These are phyloP conservation scores for Spathaspora passalidarum DNA, from an alignment of 805 yeast species.

Conservation along the genomic window DNA sequence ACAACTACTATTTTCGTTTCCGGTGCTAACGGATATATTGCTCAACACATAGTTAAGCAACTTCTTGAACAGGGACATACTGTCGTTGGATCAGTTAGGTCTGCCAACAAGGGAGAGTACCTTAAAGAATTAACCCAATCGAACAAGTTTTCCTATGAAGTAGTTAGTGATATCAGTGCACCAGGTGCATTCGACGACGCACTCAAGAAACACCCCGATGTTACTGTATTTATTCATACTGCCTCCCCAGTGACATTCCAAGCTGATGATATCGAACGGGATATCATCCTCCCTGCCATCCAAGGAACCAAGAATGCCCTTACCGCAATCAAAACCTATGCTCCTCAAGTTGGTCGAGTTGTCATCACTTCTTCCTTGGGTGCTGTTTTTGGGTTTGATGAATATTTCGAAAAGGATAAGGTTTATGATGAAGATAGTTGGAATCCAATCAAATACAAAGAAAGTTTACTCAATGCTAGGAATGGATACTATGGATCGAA, in stretches of 20 bases:
- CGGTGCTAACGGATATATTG: constrained; percentile 55
- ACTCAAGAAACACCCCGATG: constrained; percentile 20
- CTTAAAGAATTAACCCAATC: constrained; percentile 19
- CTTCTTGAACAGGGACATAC: constrained; percentile 38
- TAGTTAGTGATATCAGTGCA: constrained; percentile 16
- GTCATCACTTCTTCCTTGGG: constrained; percentile 51
- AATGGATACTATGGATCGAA: constrained; percentile 57
- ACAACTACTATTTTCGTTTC: constrained; percentile 38
- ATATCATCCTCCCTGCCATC: constrained; percentile 50
- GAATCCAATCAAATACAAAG: constrained; percentile 51
- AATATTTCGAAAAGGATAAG: constrained; percentile 9
- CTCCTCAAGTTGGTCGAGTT: constrained; percentile 36
- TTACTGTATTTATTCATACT: constrained; percentile 20
- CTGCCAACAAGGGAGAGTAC: constrained; percentile 28
- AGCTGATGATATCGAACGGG: constrained; percentile 32
- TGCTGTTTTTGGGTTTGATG: constrained; percentile 30
- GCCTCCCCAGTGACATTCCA: constrained; percentile 23
- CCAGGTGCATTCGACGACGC: constrained; percentile 22
- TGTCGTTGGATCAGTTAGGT: constrained; percentile 30
- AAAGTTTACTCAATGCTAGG: constrained; percentile 33
- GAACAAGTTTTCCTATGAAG: constrained; percentile 14
- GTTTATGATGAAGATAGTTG: constrained; percentile 40
- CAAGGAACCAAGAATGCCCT: constrained; percentile 48
- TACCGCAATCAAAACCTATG: constrained; percentile 38
- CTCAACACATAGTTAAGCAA: constrained; percentile 43